A percentile compares a stretch with the other conserved stretches of the same genome.
These are phyloP conservation scores for Solanum commersonii DNA, from an alignment of 257 asterid genomes.

Conservation along the genomic window DNA sequence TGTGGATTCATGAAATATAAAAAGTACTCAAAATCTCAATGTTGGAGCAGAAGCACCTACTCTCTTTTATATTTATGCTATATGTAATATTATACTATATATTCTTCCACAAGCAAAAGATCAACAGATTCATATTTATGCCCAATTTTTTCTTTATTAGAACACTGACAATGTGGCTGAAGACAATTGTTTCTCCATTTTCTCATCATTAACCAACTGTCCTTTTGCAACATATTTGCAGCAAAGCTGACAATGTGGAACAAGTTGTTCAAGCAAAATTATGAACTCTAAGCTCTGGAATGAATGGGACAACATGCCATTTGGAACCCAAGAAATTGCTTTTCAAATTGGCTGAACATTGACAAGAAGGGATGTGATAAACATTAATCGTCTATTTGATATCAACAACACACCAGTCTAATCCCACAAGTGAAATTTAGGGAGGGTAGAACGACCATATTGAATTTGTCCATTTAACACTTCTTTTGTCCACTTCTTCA, in stretches of 20 bases:
- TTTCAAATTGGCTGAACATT: not conserved
- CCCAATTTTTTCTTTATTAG: not conserved
- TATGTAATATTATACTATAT: no score
- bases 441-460: not conserved
- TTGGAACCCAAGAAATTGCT: not conserved
- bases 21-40: not conserved
- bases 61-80: slow-evolving; percentile 6
- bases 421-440: not conserved
- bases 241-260: not conserved
- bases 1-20: no score
- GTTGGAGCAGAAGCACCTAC: slow-evolving; percentile 36
- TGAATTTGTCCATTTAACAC: not conserved
- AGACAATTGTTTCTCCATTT: not conserved
- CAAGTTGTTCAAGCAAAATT: not conserved
- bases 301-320: not conserved
- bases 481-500: not conserved
- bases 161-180: slow-evolving; percentile 3
- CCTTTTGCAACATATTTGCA: not conserved
- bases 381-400: not conserved
- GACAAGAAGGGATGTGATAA: not conserved
- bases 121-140: not conserved
- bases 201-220: not conserved
- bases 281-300: not conserved
- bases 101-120: not conserved
- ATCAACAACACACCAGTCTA: not conserved